Conservation (phyloP, 179 eudicot species). For the Actinidia arguta region DNA sequence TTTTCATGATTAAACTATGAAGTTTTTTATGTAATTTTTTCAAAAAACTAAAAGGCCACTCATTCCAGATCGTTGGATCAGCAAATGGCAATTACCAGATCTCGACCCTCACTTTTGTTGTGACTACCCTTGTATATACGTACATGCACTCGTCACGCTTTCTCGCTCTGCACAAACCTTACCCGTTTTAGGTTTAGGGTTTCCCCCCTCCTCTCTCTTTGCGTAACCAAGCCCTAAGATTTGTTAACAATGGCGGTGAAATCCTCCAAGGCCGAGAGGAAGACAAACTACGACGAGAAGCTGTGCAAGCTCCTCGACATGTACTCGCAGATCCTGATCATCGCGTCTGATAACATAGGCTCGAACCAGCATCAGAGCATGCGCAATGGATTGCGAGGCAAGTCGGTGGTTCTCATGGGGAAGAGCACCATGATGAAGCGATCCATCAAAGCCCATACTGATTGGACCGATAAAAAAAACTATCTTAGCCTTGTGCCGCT, state of each 20-base stretch:
- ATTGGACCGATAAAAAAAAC: conserved; percentile 56
- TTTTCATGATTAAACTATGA: too few species aligned
- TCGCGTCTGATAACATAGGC: conserved; percentile 71
- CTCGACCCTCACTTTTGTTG: background rate
- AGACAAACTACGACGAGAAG: conserved; percentile 57
- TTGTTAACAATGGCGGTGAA: conserved; percentile 54
- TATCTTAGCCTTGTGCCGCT: conserved; percentile 51
- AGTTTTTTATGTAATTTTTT: too few species aligned
- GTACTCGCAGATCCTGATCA: conserved; percentile 63
- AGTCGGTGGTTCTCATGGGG: conserved; percentile 79
- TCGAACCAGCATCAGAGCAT: conserved; percentile 73
- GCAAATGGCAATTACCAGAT: background rate
- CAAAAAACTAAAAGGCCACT: background rate
- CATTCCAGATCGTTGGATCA: background rate
- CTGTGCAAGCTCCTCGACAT: conserved; percentile 64
- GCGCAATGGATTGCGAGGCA: conserved; percentile 65
- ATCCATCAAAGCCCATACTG: conserved; percentile 60
- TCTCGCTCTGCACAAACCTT: background rate
- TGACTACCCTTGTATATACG: background rate
- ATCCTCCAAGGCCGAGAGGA: conserved; percentile 63
- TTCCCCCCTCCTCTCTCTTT: background rate
- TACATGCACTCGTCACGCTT: conserved; percentile 15
- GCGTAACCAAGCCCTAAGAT: background rate
- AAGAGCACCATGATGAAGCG: conserved; percentile 92
- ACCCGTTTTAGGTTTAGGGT: conserved; percentile 8